A percentile compares a stretch with the other conserved stretches of the same genome.
These are phyloP conservation scores for Kernera saxatilis DNA, from an alignment of 345 rosid species.

Conservation along the genomic window DNA sequence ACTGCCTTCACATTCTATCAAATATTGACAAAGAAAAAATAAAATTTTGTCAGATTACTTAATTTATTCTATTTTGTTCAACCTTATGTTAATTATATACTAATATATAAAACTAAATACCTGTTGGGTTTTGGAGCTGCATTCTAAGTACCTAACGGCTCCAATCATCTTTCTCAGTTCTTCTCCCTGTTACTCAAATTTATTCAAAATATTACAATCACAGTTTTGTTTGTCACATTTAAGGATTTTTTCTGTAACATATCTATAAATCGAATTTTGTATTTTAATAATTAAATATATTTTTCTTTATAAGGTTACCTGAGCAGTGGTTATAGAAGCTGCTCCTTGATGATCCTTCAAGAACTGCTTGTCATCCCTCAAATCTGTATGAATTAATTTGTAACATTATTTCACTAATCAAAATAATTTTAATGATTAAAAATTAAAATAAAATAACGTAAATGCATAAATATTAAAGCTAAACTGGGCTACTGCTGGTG, in stretches of 20 bases:
- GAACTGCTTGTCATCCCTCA: slow-evolving; percentile 56
- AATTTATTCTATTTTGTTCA: neutral
- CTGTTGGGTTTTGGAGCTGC: slow-evolving; percentile 88
- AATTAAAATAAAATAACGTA: neutral
- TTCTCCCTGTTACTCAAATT: slow-evolving; percentile 49
- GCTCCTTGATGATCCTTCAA: slow-evolving; percentile 61
- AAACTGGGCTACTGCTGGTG: neutral
- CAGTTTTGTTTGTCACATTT: neutral
- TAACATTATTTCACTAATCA: neutral
- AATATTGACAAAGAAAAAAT: neutral
- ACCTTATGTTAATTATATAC: neutral
- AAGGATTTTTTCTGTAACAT: neutral
- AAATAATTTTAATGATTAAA: neutral
- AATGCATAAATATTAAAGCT: neutral
- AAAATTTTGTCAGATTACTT: neutral
- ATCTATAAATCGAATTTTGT: neutral
- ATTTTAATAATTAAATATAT: neutral
- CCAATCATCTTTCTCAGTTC: slow-evolving; percentile 69
- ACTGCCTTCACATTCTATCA: slow-evolving; percentile 67
- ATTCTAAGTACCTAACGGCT: slow-evolving; percentile 63
- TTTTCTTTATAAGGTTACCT: slow-evolving; percentile 31
- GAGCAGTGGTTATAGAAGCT: slow-evolving; percentile 54
- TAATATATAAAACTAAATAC: slow-evolving; percentile 21
- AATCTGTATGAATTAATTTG: slow-evolving; percentile 37
- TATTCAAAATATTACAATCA: neutral